phyloP scores from a whole-genome alignment of 441 rosid species.

The Pelargonium citronellum region DNA sequence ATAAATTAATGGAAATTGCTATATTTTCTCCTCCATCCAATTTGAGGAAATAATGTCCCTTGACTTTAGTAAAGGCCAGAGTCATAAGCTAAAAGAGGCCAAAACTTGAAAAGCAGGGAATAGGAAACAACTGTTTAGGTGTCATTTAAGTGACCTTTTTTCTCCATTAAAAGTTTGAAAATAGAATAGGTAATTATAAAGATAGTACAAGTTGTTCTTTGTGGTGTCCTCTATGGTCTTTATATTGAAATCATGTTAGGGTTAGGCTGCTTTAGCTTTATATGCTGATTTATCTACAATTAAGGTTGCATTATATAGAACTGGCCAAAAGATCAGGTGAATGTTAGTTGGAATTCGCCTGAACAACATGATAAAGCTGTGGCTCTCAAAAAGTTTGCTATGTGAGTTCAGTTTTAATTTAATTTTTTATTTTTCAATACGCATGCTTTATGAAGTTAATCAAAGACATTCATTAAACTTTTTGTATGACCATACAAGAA shows the following conservation, averaged over 20 bases:
- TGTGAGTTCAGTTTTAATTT: too few species aligned
- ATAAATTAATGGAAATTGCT: constrained; percentile 30
- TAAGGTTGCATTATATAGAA: too few species aligned
- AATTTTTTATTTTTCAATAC: too few species aligned
- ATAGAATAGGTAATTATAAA: constrained; percentile 28
- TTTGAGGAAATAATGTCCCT: constrained; percentile 34
- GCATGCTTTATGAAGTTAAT: too few species aligned
- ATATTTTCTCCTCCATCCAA: constrained; percentile 23
- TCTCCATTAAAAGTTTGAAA: constrained; percentile 19
- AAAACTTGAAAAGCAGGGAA: constrained; percentile 35
- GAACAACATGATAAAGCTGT: too few species aligned
- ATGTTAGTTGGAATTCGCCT: too few species aligned
- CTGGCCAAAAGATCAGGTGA: too few species aligned
- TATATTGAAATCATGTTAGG: constrained; percentile 8
- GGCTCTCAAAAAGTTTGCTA: too few species aligned
- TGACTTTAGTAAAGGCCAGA: constrained; percentile 42
- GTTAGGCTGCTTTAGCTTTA: neutral
- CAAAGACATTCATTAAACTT: too few species aligned
- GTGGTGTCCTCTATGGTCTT: constrained; percentile 3
- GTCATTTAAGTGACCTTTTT: constrained; percentile 31
- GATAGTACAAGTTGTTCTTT: neutral
- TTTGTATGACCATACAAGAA: too few species aligned
- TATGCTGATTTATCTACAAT: too few species aligned
- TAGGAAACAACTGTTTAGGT: constrained; percentile 37
- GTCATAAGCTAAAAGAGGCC: constrained; percentile 30